Conservation (phyloP, 2,329 filamentous ascomycete genomes). For the Chrysosporium queenslandicum region DNA sequence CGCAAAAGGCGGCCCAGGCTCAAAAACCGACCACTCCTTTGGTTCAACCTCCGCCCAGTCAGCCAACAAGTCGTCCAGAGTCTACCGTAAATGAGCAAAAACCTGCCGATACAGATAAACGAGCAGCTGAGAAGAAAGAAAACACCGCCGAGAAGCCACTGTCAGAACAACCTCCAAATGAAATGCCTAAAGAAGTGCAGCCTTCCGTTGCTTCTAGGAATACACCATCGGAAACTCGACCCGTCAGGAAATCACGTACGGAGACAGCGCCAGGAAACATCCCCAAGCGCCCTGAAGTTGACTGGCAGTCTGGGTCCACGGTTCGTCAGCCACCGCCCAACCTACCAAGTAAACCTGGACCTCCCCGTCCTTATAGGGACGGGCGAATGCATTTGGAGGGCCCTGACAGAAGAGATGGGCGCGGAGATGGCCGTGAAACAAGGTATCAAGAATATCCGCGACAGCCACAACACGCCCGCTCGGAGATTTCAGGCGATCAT, state of each 20-base stretch:
- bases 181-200: not conserved
- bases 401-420: constrained; percentile 32
- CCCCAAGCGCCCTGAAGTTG: constrained; percentile 33
- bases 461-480: constrained; percentile 29
- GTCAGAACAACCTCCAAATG: not conserved
- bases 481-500: constrained; percentile 23
- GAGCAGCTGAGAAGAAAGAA: not conserved
- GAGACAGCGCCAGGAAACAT: constrained; percentile 26
- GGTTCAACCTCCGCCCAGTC: not conserved
- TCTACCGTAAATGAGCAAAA: not conserved
- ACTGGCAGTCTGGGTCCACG: constrained; percentile 24
- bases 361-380: constrained; percentile 30
- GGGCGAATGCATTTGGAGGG: constrained; percentile 32
- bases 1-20: constrained; percentile 27
- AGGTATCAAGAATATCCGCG: constrained; percentile 32
- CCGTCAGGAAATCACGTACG: constrained; percentile 17
- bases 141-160: not conserved
- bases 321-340: constrained; percentile 28
- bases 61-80: not conserved
- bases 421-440: constrained; percentile 27
- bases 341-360: constrained; percentile 29
- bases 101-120: not conserved
- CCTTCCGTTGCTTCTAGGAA: not conserved
- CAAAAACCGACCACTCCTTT: not conserved
- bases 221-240: not conserved